phyloP scores from a whole-genome alignment of 1,139 yeast genomes.

The Hyphopichia pseudoburtonii region DNA sequence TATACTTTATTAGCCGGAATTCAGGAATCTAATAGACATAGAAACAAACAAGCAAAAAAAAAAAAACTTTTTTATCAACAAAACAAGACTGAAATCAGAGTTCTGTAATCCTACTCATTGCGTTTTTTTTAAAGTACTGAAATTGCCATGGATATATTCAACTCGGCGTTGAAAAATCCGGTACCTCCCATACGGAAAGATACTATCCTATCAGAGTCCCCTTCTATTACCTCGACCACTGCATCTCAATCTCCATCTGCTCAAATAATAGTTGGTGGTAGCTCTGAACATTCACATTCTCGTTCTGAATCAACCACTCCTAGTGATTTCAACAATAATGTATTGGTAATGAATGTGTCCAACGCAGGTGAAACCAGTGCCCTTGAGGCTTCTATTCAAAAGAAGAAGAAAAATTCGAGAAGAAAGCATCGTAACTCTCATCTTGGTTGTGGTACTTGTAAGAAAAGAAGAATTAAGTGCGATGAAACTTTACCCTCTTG shows the following conservation, averaged over 20 bases:
- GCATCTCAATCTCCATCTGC: neutral
- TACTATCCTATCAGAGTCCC: conserved; percentile 4
- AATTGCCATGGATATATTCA: conserved; percentile 26
- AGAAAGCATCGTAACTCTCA: conserved; percentile 66
- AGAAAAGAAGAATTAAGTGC: conserved; percentile 65
- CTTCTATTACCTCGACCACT: neutral
- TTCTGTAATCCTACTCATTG: no score
- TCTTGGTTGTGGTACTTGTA: conserved; percentile 65
- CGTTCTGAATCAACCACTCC: conserved; percentile 5
- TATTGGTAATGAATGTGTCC: neutral
- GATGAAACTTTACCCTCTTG: conserved; percentile 66
- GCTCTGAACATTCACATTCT: conserved; percentile 2
- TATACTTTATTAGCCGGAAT: no score
- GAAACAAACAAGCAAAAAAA: no score
- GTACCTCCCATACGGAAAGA: conserved; percentile 28
- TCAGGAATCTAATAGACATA: no score
- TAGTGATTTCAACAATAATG: neutral
- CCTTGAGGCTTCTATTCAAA: conserved; percentile 5
- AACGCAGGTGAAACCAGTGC: conserved; percentile 5
- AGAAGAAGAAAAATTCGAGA: conserved; percentile 48
- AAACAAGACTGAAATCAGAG: no score
- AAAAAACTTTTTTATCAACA: no score
- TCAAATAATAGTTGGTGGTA: no score
- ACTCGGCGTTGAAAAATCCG: conserved; percentile 29
- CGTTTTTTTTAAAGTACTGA: no score